phyloP scores from a whole-genome alignment of 306 rosid genomes.

The Cucumis cinereus region DNA sequence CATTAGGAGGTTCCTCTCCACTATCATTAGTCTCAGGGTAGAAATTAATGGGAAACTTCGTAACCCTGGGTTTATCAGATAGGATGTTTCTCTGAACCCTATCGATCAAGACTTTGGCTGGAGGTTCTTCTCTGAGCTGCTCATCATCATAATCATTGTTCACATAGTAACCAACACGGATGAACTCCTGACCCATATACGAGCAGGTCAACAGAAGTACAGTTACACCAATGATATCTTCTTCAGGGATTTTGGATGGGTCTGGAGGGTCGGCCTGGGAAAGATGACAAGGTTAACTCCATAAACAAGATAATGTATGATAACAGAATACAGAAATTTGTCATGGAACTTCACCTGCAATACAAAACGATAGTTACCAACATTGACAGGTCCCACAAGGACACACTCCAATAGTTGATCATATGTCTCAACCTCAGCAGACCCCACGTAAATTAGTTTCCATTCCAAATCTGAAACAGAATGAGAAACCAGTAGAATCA shows the following conservation, averaged over 20 bases:
- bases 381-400: constrained; percentile 90
- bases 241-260: constrained; percentile 84
- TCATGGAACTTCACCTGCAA: constrained; percentile 43
- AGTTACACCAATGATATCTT: constrained; percentile 82
- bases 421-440: constrained; percentile 87
- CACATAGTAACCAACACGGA: constrained; percentile 83
- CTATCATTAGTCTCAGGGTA: constrained; percentile 25
- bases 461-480: constrained; percentile 66
- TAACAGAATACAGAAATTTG: neutral
- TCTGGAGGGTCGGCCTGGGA: constrained; percentile 87
- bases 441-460: constrained; percentile 89
- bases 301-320: constrained; percentile 13
- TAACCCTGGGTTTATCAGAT: constrained; percentile 89
- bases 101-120: constrained; percentile 52
- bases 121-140: constrained; percentile 90
- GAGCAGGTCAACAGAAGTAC: constrained; percentile 84
- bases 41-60: constrained; percentile 66
- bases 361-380: constrained; percentile 82
- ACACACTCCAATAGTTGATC: constrained; percentile 88
- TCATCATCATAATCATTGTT: constrained; percentile 91
- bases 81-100: constrained; percentile 84
- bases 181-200: constrained; percentile 75
- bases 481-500: neutral
- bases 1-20: constrained; percentile 21
- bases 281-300: constrained; percentile 30